Evolutionary conservation across 768 basidiomycete species (phyloP).

Genomic region (Neoboletus subvelutipes): DNA sequence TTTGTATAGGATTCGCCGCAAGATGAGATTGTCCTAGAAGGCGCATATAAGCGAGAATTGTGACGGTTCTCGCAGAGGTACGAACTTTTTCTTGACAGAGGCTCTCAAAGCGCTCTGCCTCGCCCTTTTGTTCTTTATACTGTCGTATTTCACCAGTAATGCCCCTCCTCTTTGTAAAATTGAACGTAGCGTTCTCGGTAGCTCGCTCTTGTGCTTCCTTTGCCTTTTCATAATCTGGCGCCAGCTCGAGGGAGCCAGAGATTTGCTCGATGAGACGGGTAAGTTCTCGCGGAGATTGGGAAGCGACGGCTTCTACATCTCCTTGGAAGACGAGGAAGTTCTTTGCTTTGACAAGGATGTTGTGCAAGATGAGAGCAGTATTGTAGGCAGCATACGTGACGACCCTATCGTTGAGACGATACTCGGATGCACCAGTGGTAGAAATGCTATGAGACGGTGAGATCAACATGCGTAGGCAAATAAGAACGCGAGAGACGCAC

Average conservation of each 20-base stretch:
- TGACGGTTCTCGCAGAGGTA: not conserved
- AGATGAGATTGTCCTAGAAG: slow-evolving; percentile 72
- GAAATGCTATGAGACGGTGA: slow-evolving; percentile 62
- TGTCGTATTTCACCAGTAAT: slow-evolving; percentile 95
- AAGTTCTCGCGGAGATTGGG: slow-evolving; percentile 88
- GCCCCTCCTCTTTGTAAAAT: slow-evolving; percentile 90
- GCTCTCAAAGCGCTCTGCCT: slow-evolving; percentile 84
- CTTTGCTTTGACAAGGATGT: slow-evolving; percentile 98
- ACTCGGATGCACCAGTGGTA: slow-evolving; percentile 84
- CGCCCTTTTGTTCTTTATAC: slow-evolving; percentile 94
- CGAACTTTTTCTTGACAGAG: slow-evolving; percentile 72
- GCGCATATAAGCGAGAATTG: slow-evolving; percentile 7
- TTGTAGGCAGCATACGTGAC: slow-evolving; percentile 92
- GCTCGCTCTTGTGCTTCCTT: slow-evolving; percentile 86
- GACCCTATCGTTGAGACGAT: slow-evolving; percentile 75
- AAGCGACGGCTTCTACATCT: slow-evolving; percentile 96
- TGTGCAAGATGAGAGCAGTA: slow-evolving; percentile 79
- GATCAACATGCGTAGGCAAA: not conserved
- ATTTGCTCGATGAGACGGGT: slow-evolving; percentile 93
- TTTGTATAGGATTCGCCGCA: slow-evolving; percentile 82
- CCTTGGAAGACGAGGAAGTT: slow-evolving; percentile 99
- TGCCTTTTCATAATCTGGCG: slow-evolving; percentile 84
- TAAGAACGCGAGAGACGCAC: slow-evolving; percentile 47
- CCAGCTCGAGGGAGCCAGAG: slow-evolving; percentile 88
- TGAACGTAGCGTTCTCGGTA: slow-evolving; percentile 91